Base-by-base conservation (phyloP, 495 filamentous ascomycete genomes). In the Penicillium canariense region DNA sequence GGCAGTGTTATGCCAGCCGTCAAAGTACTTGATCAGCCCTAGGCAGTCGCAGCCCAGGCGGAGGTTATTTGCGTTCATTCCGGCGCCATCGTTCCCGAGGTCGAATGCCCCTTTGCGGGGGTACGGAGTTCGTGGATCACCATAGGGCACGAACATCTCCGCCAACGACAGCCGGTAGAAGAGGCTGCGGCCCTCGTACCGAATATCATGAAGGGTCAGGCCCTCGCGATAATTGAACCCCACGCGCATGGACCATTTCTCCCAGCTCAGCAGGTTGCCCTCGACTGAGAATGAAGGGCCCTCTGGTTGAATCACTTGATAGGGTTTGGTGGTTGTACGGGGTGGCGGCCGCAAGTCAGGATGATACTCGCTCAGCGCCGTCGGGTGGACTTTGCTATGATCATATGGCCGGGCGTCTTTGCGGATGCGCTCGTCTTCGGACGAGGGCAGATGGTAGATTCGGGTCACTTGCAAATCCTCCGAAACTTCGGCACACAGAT, bases 241-340 rank as follows among this genome's bases (percentile, higher is more conserved):
- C 30, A 89, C 74, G 15, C 80, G 73, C 65, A 88, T 81, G 6
- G 68, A 66, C 86, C 86, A 88, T 54, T 87, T 87, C 65, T 88
- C 82, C 85, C 85, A 88, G 1, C 27, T 49, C 5, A 81, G 52
- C 5, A 68, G 61, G 32, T 78, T 72, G 1, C 79, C 82, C 0
- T 64, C 17, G 1, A 59, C 61, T 18, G 53, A 61, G 70, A 96
- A 95, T 3, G 86, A 89, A 5, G 83, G 81, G 0, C 90, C 90
- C 50, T 92, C 79, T 0, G 90, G 90, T 60, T 96, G 90, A 10
- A 85, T 65, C 0, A 96, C 82, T 14, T 86, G 84, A 50, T 89
- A 74, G 1, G 90, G 88, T 68, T 91, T 93, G 31, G 90, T 68
- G 49, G 87, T 80, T 44, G 74, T 79, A 28, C 77, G 70, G 6